phyloP scores from a whole-genome alignment of 1,139 yeast species.

The Yamadazyma sp. region DNA sequence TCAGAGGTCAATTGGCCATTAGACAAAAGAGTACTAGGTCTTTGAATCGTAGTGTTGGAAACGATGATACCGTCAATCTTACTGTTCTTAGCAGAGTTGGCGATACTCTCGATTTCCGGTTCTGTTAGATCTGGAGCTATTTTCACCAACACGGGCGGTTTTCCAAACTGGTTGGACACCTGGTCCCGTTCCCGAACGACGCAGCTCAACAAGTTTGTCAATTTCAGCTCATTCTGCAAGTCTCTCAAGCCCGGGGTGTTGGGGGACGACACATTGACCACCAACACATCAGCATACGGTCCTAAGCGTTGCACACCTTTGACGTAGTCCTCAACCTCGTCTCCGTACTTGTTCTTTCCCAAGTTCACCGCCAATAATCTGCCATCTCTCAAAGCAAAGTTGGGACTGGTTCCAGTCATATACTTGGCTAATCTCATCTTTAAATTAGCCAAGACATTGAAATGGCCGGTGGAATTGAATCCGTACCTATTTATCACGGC shows the following conservation, averaged over 20 bases:
- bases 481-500: conserved; percentile 96
- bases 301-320: conserved; percentile 83
- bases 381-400: conserved; percentile 65
- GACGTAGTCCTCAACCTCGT: conserved; percentile 82
- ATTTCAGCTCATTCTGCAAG: conserved; percentile 74
- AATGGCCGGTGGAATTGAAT: conserved; percentile 89
- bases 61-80: conserved; percentile 89
- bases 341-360: conserved; percentile 91
- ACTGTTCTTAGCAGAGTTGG: conserved; percentile 73
- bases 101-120: conserved; percentile 79
- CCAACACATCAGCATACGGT: conserved; percentile 82
- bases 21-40: conserved; percentile 63
- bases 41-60: conserved; percentile 85
- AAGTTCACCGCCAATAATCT: conserved; percentile 78
- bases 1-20: conserved; percentile 48
- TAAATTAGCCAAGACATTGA: conserved; percentile 64
- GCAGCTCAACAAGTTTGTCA: conserved; percentile 63
- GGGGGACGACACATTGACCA: conserved; percentile 93
- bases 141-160: conserved; percentile 82
- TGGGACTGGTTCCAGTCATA: conserved; percentile 32
- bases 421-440: conserved; percentile 56
- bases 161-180: conserved; percentile 42
- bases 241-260: conserved; percentile 94
- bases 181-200: conserved; percentile 61
- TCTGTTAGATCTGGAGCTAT: conserved; percentile 91